Base-by-base conservation (phyloP, 1,284 basidiomycete species). In the Pseudozyma sp. region DNA sequence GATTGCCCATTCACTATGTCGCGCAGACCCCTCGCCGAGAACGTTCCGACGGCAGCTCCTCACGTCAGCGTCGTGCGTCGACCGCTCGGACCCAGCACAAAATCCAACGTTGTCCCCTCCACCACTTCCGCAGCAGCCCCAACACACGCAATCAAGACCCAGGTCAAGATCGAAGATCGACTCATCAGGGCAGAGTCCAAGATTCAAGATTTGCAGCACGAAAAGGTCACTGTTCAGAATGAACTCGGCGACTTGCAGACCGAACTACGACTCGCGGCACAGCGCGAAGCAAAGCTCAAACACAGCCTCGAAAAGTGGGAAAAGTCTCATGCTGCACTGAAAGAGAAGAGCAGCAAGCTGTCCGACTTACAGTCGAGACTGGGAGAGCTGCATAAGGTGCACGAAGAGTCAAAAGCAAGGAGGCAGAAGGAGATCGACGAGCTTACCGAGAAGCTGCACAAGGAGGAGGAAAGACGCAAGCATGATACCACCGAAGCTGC, bases 201-300 rank as follows among this genome's bases (percentile, higher is more conserved):
- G 54, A 60, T 75, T 19, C 46, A 51, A 17, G 72, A 75, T 45
- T 46, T 75, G 14, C 55, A 63, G n/a, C 56, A 53, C 4, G 72
- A 67, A 31, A 75, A 61, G 45, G 40, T 33, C 7, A 52, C 55
- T 1, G 58, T 39, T 1, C 66, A 68, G 24, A 68, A 68, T 29
- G 61, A 74, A 49, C 57, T 74, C 13, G 71, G 66, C 9, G 66
- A 68, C 39, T 58, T 68, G n/a, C 71, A 74, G 39, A 75, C 68
- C 9, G 72, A 75, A 54, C 57, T 75, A 1, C 55, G 72, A 16
- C 60, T 75, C 10, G 59, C 72, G 14, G 63, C 68, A 9, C 72
- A 75, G 47, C 55, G 72, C 8, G 72, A 75, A 54, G 64, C 68
- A 44, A 75, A 75, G 49, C 68, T 75, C 42, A 67, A 62, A 50